phyloP scores from a whole-genome alignment of 352 stramenopile genomes.

The Pythium pyrilobum region DNA sequence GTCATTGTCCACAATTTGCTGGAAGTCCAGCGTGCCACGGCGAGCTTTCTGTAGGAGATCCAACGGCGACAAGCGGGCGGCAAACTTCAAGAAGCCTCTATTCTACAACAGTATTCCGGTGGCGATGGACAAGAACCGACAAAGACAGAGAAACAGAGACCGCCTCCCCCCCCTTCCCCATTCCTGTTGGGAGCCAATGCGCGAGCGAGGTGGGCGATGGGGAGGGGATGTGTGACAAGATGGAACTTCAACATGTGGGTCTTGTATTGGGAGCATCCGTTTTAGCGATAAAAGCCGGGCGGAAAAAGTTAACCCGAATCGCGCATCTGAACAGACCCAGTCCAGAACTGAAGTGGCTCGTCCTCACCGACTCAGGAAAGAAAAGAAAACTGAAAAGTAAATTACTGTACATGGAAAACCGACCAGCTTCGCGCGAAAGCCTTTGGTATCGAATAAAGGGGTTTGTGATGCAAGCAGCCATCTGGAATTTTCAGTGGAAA shows the following conservation, averaged over 20 bases:
- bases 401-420: background rate
- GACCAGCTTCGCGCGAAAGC: no score
- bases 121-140: no score
- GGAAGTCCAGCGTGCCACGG: slow-evolving; percentile 72
- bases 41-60: slow-evolving; percentile 51
- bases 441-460: no score
- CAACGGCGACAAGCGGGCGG: background rate
- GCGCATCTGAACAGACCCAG: slow-evolving; percentile 1
- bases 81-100: no score
- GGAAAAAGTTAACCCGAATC: background rate
- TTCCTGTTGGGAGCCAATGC: no score
- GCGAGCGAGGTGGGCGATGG: background rate
- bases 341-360: slow-evolving; percentile 8
- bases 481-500: no score
- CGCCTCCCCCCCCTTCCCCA: background rate
- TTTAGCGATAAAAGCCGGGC: slow-evolving; percentile 1
- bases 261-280: slow-evolving; percentile 8
- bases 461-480: no score
- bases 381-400: slow-evolving; percentile 10
- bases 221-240: background rate
- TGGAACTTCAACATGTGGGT: slow-evolving; percentile 19
- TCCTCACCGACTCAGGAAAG: slow-evolving; percentile 19
- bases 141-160: background rate
- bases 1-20: slow-evolving; percentile 86
- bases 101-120: no score